These are phyloP conservation scores for Debaryomyces sp. DNA, from an alignment of 1,139 yeast species.

Conservation along the genomic window DNA sequence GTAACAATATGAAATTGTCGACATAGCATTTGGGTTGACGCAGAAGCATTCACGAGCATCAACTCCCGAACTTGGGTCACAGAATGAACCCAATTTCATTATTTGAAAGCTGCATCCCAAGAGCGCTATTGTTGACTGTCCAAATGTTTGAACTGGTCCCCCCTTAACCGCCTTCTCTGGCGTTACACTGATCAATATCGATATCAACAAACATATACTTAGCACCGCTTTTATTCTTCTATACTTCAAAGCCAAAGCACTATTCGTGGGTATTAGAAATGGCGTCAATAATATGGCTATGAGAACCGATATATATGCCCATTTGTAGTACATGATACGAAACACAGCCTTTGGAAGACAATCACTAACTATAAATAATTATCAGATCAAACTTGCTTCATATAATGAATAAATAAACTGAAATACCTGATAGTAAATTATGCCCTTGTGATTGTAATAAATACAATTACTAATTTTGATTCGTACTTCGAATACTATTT, in stretches of 20 bases:
- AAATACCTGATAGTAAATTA: not conserved
- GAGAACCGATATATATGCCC: conserved; percentile 21
- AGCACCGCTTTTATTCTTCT: conserved; percentile 16
- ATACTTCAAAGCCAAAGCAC: conserved; percentile 14
- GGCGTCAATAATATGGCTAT: conserved; percentile 22
- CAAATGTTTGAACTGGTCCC: conserved; percentile 39
- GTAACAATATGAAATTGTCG: conserved; percentile 47
- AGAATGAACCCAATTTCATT: conserved; percentile 25
- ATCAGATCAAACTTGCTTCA: not conserved
- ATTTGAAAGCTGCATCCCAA: conserved; percentile 36
- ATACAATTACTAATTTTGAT: not conserved
- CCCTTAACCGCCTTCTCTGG: conserved; percentile 36
- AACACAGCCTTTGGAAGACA: not conserved
- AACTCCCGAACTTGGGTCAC: conserved; percentile 17
- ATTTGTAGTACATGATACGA: conserved; percentile 21
- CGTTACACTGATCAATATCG: conserved; percentile 27
- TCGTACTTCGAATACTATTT: not conserved
- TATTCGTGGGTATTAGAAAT: conserved; percentile 19
- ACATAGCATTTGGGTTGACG: conserved; percentile 35
- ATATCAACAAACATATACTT: conserved; percentile 21
- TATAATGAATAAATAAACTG: not conserved
- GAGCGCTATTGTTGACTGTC: conserved; percentile 32
- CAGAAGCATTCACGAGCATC: conserved; percentile 28
- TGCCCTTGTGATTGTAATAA: not conserved
- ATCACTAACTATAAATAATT: not conserved